These are phyloP conservation scores for Nitzschia inconspicua DNA, from an alignment of 108 stramenopile genomes.

Conservation along the genomic window DNA sequence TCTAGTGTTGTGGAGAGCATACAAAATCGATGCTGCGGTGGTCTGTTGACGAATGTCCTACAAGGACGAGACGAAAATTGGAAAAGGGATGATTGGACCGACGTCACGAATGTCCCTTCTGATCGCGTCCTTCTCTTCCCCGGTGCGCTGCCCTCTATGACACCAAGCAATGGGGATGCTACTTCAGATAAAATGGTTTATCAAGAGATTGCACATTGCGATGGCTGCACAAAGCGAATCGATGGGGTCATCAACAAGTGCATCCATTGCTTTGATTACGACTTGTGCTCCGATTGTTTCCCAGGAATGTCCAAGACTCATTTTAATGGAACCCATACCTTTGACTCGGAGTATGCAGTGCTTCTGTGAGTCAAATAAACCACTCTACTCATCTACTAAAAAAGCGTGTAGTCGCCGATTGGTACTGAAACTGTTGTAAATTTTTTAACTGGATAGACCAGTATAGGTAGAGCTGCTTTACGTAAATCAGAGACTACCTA, in stretches of 20 bases:
- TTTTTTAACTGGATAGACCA: no score
- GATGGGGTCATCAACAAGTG: constrained; percentile 44
- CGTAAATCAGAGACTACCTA: no score
- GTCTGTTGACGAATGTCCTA: constrained; percentile 20
- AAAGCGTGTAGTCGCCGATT: no score
- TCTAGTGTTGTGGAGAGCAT: no score
- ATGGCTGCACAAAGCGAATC: constrained; percentile 59
- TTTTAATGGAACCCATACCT: constrained; percentile 17
- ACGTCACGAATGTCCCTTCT: constrained; percentile 38
- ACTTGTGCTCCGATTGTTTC: constrained; percentile 74
- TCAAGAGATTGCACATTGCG: constrained; percentile 69
- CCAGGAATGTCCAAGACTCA: constrained; percentile 17
- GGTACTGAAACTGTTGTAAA: no score
- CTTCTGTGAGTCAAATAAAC: no score
- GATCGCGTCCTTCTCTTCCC: constrained; percentile 74
- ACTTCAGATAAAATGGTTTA: constrained; percentile 28
- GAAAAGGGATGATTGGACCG: constrained; percentile 19
- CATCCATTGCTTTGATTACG: constrained; percentile 78
- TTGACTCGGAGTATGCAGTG: no score
- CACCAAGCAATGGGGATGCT: not conserved
- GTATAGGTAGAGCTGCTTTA: no score
- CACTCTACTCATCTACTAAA: no score
- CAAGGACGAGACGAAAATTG: constrained; percentile 8
- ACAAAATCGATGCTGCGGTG: constrained; percentile 1
- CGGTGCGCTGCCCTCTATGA: constrained; percentile 41